phyloP scores from a whole-genome alignment of 2,329 filamentous ascomycete genomes.

The Monosporascus sp. region DNA sequence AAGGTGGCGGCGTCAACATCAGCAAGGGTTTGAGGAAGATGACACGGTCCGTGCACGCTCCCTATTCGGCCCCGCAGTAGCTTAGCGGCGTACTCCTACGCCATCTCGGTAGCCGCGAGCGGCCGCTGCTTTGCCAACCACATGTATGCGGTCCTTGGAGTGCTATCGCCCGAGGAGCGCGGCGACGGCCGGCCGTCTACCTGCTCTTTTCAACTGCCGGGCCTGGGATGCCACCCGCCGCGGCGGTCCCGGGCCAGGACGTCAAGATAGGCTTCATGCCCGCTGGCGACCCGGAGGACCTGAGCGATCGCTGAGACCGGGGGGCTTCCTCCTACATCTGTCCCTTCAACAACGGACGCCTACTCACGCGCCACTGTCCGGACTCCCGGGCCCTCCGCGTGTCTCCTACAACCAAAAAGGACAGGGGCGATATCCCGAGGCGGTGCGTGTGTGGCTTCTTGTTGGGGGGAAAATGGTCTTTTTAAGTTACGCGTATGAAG shows the following conservation, averaged over 20 bases:
- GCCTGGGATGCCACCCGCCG: conserved; percentile 11
- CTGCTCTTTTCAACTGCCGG: conserved; percentile 6
- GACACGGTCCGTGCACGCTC: not conserved
- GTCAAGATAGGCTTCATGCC: conserved; percentile 13
- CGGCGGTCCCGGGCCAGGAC: conserved; percentile 8
- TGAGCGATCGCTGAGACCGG: conserved; percentile 5
- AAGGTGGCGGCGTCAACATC: not conserved
- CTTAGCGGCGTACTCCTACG: not conserved
- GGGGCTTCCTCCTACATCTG: conserved; percentile 3
- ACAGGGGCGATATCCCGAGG: too few relatives aligned
- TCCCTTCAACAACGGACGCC: too few relatives aligned
- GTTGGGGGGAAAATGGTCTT: too few relatives aligned
- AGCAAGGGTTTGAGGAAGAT: not conserved
- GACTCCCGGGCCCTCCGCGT: too few relatives aligned
- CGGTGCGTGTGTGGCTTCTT: too few relatives aligned
- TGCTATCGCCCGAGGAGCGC: not conserved
- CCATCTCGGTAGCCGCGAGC: not conserved
- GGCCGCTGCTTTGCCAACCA: conserved; percentile 5
- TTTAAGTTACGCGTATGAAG: too few relatives aligned
- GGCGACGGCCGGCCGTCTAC: not conserved
- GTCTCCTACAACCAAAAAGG: too few relatives aligned
- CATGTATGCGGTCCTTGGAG: conserved; percentile 8
- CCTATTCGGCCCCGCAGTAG: conserved; percentile 1
- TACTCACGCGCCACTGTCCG: too few relatives aligned
- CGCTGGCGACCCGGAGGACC: not conserved